phyloP scores from a whole-genome alignment of 2,329 filamentous ascomycete species.

The Cyphellophora europaea region DNA sequence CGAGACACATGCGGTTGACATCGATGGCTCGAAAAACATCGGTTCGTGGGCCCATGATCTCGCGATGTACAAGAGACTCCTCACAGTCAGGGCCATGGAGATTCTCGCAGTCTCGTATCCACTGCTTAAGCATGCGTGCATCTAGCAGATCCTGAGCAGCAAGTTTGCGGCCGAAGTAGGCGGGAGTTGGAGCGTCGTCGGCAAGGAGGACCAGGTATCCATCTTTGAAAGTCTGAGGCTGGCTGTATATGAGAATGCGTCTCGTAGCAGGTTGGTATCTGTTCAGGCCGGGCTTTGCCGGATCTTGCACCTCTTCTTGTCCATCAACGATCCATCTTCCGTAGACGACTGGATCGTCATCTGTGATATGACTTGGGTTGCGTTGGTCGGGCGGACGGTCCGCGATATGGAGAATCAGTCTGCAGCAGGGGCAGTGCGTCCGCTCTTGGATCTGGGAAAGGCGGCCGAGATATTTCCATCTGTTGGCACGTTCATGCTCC shows the following conservation, averaged over 20 bases:
- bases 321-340: constrained; percentile 20
- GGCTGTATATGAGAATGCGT: constrained; percentile 17
- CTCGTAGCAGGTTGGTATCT: constrained; percentile 13
- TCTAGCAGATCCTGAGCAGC: constrained; percentile 17
- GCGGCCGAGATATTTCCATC: constrained; percentile 15
- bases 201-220: constrained; percentile 20
- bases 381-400: constrained; percentile 18
- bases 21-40: constrained; percentile 18
- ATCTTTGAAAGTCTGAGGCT: constrained; percentile 20
- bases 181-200: constrained; percentile 16
- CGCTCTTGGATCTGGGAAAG: constrained; percentile 14
- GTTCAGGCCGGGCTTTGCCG: constrained; percentile 9
- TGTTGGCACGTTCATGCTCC: constrained; percentile 11
- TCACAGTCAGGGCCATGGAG: constrained; percentile 17
- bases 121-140: constrained; percentile 12
- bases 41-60: constrained; percentile 12
- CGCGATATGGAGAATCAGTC: constrained; percentile 17
- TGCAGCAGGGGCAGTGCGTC: constrained; percentile 17
- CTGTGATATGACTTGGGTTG: constrained; percentile 11
- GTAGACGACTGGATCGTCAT: constrained; percentile 16
- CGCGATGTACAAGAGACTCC: constrained; percentile 18
- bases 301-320: constrained; percentile 13
- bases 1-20: constrained; percentile 18
- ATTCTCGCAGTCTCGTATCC: constrained; percentile 16
- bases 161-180: constrained; percentile 17